Evolutionary conservation across 192 early-diverging fungal genomes (phyloP).

Genomic region (Coemansia sp.): DNA sequence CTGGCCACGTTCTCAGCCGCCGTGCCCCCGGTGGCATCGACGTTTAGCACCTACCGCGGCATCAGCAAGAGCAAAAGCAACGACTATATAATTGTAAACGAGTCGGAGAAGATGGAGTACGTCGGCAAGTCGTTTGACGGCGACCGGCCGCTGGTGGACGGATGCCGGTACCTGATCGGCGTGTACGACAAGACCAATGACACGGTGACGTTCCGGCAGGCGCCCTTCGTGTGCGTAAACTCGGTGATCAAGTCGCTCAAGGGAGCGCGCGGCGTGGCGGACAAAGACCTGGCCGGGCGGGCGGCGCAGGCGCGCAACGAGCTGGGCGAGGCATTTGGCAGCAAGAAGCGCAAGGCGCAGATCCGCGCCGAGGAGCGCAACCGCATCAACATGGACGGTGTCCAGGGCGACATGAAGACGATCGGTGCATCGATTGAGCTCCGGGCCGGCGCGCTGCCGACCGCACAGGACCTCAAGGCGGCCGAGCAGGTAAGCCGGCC

Average conservation of each 20-base stretch:
- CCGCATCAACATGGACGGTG: conserved; percentile 67
- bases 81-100: conserved; percentile 55
- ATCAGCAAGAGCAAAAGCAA: conserved; percentile 10
- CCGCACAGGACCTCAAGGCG: conserved; percentile 53
- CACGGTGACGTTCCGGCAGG: conserved; percentile 65
- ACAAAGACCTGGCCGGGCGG: conserved; percentile 34
- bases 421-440: conserved; percentile 69
- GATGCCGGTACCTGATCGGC: conserved; percentile 68
- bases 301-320: conserved; percentile 64
- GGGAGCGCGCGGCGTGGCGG: conserved; percentile 47
- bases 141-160: conserved; percentile 35
- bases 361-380: conserved; percentile 83
- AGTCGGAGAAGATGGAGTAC: conserved; percentile 72
- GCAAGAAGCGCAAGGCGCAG: conserved; percentile 78
- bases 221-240: conserved; percentile 62
- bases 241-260: conserved; percentile 68
- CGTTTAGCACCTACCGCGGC: conserved; percentile 37
- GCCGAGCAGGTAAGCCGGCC: conserved; percentile 57
- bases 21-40: conserved; percentile 32
- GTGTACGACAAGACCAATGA: conserved; percentile 68
- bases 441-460: conserved; percentile 60
- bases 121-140: conserved; percentile 67
- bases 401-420: conserved; percentile 60
- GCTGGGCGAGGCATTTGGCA: conserved; percentile 90
- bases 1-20: conserved; percentile 36